These are phyloP conservation scores for Cladophialophora bantiana DNA, from an alignment of 2,329 filamentous ascomycete genomes.

Conservation along the genomic window DNA sequence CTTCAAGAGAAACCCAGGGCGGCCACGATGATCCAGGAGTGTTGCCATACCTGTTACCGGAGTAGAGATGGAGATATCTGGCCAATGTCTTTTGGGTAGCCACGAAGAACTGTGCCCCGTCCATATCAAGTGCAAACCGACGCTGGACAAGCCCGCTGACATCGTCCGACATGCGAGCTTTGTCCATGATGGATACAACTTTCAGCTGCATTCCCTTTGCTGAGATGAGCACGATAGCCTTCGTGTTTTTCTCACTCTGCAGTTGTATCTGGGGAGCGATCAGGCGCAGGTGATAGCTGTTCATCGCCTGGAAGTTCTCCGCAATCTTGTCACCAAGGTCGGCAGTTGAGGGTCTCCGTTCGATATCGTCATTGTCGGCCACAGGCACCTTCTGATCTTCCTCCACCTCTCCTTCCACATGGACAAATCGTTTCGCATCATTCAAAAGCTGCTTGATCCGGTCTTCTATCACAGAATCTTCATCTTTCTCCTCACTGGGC, in stretches of 20 bases:
- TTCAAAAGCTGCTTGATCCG: constrained; percentile 84
- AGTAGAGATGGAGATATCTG: constrained; percentile 88
- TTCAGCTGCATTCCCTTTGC: constrained; percentile 98
- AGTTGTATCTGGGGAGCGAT: constrained; percentile 98
- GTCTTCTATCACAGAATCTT: constrained; percentile 75
- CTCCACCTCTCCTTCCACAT: constrained; percentile 61
- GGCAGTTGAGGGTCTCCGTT: constrained; percentile 43
- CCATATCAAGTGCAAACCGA: constrained; percentile 92
- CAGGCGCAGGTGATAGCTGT: constrained; percentile 90
- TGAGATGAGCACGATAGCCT: constrained; percentile 94
- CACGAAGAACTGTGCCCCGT: constrained; percentile 97
- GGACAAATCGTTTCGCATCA: constrained; percentile 83
- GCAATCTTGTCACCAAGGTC: constrained; percentile 78
- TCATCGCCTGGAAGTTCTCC: constrained; percentile 86
- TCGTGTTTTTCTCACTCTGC: constrained; percentile 97
- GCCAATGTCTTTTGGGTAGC: constrained; percentile 92
- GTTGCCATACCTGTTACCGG: constrained; percentile 89
- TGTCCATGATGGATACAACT: constrained; percentile 97
- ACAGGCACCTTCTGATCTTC: constrained; percentile 37
- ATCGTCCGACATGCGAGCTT: constrained; percentile 86
- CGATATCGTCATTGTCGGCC: constrained; percentile 48
- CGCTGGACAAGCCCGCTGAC: constrained; percentile 95
- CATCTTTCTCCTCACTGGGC: constrained; percentile 59
- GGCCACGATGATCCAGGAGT: constrained; percentile 88
- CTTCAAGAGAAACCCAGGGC: constrained; percentile 96